Base-by-base conservation (phyloP, 257 asterid genomes). In the Petrea volubilis region DNA sequence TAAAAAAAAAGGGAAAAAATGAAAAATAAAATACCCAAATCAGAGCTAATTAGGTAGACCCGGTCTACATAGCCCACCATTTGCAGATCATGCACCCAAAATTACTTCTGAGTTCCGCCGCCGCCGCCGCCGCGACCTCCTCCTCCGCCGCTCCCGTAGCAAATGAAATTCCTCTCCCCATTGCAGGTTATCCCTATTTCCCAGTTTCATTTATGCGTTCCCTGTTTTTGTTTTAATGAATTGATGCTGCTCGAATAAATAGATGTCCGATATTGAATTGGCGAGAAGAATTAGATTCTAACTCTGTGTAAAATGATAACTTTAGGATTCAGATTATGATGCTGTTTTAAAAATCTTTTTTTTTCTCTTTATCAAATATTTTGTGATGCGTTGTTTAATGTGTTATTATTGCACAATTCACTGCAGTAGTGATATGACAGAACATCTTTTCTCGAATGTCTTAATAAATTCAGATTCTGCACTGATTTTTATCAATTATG, bases 41-140 rank as follows among this genome's bases (percentile, higher is more conserved):
- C 14, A 29, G 70, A 46, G 60, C 51, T 41, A 27, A 70, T 74
- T 44, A 14, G 75, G 53, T 71, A 38, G 75, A 67, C 11, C 78
- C 76, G 81, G 81, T 67, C 57, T 47, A 72, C 52, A 52, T 34
- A 61, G 70, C 62, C 78, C 67, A 71, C 72, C 73, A 38, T 56
- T 28, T 49, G 51, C 47, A 36, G 77, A 62, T 69, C 70, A 68
- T 64, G 72, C 81, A 55, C 71, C 27, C 68, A 49, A 70, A 77
- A 11, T 71, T 47, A 68, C 58, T 71, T 41, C 67, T 23, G 44
- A 68, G 65, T 60, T 55, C 62, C 49, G 15, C 71, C 59, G 12
- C 65, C 71, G 40, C 34, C 49, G 50, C 52, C 41, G 60, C 74
- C 27, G 51, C 76, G 41, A 21, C 79, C 47, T 29, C 58, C 31